Evolutionary conservation across 345 rosid genomes (phyloP).

Genomic region (Aegle marmelos): DNA sequence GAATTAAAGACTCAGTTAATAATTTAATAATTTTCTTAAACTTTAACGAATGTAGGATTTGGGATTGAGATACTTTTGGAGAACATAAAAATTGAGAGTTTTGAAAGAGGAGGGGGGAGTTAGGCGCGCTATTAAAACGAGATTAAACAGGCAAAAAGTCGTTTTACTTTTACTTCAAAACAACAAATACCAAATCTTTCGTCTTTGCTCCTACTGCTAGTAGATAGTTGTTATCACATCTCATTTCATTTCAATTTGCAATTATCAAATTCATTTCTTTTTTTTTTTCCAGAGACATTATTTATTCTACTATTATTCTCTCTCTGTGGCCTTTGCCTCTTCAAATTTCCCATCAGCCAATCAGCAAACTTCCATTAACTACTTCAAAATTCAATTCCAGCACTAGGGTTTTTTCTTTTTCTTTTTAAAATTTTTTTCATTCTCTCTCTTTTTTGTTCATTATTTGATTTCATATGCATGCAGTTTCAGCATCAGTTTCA

Average conservation of each 20-base stretch:
- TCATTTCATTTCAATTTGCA: not conserved
- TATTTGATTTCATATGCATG: not conserved
- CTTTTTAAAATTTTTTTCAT: no score
- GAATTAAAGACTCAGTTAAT: no score
- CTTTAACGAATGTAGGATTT: no score
- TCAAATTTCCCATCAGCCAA: not conserved
- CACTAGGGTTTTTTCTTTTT: not conserved
- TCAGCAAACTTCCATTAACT: not conserved
- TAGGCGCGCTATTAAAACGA: conserved; percentile 8
- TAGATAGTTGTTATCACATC: not conserved
- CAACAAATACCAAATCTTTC: no score
- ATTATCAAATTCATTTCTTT: not conserved
- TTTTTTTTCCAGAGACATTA: not conserved
- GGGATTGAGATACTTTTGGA: no score
- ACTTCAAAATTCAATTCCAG: not conserved
- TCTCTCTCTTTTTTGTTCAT: not conserved
- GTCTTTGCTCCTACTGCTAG: not conserved
- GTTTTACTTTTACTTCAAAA: not conserved
- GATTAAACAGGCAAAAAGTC: not conserved
- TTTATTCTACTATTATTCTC: not conserved
- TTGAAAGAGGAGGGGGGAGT: not conserved
- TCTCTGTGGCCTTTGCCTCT: not conserved
- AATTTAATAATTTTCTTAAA: no score
- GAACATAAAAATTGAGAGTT: not conserved
- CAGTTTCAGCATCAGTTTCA: not conserved